phyloP scores from a whole-genome alignment of 2,329 filamentous ascomycete species.

The Ophiostoma piceae region DNA sequence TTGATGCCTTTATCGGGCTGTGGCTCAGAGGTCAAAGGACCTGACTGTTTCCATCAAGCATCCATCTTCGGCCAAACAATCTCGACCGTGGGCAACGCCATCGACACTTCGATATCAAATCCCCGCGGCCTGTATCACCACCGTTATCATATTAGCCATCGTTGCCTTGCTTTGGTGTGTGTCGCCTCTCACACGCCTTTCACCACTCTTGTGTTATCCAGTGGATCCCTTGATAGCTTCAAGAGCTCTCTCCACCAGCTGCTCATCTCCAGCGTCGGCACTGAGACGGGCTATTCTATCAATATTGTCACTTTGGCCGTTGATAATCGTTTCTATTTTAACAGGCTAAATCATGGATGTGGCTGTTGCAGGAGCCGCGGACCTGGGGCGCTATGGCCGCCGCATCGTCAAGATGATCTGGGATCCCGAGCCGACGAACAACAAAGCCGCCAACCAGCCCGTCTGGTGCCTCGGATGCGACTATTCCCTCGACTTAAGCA shows the following conservation, averaged over 20 bases:
- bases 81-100: background rate
- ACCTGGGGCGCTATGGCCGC: constrained; percentile 69
- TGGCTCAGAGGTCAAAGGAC: background rate
- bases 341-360: constrained; percentile 31
- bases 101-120: background rate
- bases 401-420: constrained; percentile 87
- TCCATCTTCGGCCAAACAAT: background rate
- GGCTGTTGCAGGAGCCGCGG: constrained; percentile 50
- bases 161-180: background rate
- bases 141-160: background rate
- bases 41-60: background rate
- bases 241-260: background rate
- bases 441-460: constrained; percentile 58
- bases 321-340: background rate
- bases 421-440: constrained; percentile 83
- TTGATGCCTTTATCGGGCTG: background rate
- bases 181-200: background rate
- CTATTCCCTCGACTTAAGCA: constrained; percentile 41
- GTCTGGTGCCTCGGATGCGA: constrained; percentile 74
- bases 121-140: too few species aligned
- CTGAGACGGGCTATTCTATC: background rate
- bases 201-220: background rate
- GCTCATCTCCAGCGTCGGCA: constrained; percentile 2
- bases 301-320: background rate
- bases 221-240: constrained; percentile 12